Percentiles rank a stretch among this genome's conserved stretches.
Evolutionary conservation across 2,329 filamentous ascomycete genomes (phyloP).

Genomic region (Mariannaea sp.): DNA sequence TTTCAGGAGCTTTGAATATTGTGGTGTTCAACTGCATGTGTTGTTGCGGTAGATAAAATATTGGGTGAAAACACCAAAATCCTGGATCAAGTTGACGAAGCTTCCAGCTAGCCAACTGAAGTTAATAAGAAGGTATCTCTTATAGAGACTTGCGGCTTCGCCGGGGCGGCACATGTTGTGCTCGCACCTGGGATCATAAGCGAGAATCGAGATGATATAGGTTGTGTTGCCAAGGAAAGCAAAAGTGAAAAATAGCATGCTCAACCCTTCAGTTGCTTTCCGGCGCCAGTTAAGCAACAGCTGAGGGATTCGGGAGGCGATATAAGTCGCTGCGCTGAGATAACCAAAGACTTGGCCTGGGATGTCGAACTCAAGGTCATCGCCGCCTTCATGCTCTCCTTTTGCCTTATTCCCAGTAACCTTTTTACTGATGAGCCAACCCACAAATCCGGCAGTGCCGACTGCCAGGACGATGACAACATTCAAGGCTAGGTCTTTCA

Average conservation of each 20-base stretch:
- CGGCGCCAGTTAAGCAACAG: constrained; percentile 89
- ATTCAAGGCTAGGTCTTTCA: constrained; percentile 75
- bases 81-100: constrained; percentile 82
- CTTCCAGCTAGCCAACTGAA: constrained; percentile 89
- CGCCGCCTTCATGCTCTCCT: constrained; percentile 42
- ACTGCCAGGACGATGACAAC: constrained; percentile 77
- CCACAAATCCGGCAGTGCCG: constrained; percentile 78
- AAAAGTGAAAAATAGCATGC: constrained; percentile 94
- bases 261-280: constrained; percentile 91
- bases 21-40: background rate
- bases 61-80: constrained; percentile 85
- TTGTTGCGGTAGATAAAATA: constrained; percentile 80
- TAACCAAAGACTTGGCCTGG: constrained; percentile 93
- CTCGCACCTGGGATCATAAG: constrained; percentile 77
- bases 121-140: constrained; percentile 85
- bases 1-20: no score
- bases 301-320: constrained; percentile 88
- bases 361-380: constrained; percentile 68
- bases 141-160: constrained; percentile 72
- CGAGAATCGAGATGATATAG: constrained; percentile 91
- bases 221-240: constrained; percentile 94
- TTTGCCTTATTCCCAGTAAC: constrained; percentile 48
- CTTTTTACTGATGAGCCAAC: constrained; percentile 73
- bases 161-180: constrained; percentile 62
- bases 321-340: constrained; percentile 85